A percentile compares a stretch with the other conserved stretches of the same genome.
These are phyloP conservation scores for Pythium volutum DNA, from an alignment of 352 stramenopile species.

Conservation along the genomic window DNA sequence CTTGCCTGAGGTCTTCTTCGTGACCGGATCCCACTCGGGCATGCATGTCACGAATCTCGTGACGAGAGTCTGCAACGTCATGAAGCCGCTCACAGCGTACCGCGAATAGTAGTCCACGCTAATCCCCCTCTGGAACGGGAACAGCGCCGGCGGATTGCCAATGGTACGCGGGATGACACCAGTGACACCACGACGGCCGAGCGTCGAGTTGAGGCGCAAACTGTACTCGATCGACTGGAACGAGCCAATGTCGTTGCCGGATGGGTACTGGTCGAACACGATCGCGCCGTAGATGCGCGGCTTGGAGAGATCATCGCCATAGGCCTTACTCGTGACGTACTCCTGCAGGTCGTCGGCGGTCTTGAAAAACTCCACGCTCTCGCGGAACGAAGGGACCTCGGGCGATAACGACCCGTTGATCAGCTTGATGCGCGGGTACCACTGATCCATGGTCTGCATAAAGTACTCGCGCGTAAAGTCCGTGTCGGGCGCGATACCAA, in stretches of 20 bases:
- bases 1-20: constrained; percentile 35
- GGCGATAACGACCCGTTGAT: constrained; percentile 27
- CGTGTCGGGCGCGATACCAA: constrained; percentile 56
- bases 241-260: constrained; percentile 30
- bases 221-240: constrained; percentile 58
- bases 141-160: constrained; percentile 30
- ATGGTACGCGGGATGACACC: constrained; percentile 33
- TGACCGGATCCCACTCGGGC: constrained; percentile 41
- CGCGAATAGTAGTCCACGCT: constrained; percentile 35
- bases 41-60: constrained; percentile 59
- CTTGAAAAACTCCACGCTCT: constrained; percentile 64
- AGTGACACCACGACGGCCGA: constrained; percentile 19
- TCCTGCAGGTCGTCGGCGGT: constrained; percentile 39
- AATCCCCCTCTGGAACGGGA: constrained; percentile 37
- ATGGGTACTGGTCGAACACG: constrained; percentile 51
- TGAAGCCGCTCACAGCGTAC: constrained; percentile 52
- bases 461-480: constrained; percentile 66
- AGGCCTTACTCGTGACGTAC: constrained; percentile 48
- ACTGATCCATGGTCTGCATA: constrained; percentile 55
- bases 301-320: constrained; percentile 42
- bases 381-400: constrained; percentile 45
- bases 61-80: constrained; percentile 62
- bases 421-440: constrained; percentile 53
- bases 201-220: constrained; percentile 55
- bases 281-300: constrained; percentile 63